Conservation (phyloP, 2,329 filamentous ascomycete species). For the Graphiopsis chlorocephala region DNA sequence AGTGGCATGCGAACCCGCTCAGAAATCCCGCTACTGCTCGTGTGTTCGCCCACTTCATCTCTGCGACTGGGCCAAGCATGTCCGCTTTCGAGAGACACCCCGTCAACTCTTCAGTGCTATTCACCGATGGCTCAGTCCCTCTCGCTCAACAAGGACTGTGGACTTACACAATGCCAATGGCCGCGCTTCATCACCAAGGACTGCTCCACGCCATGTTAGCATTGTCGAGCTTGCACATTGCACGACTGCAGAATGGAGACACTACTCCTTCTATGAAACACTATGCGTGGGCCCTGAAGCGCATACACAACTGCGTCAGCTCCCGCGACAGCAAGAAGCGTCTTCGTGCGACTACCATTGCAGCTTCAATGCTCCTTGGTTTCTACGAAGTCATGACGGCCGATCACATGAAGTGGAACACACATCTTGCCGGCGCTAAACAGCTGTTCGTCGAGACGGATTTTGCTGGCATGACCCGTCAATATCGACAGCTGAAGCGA, state of each 20-base stretch:
- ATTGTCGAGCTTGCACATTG: conserved; percentile 80
- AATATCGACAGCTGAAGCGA: conserved; percentile 65
- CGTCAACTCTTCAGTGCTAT: conserved; percentile 66
- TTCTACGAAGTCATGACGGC: conserved; percentile 95
- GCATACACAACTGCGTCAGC: conserved; percentile 72
- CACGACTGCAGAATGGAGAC: conserved; percentile 71
- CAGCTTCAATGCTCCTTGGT: conserved; percentile 78
- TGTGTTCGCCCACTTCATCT: conserved; percentile 89
- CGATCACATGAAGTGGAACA: conserved; percentile 94
- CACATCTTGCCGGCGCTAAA: conserved; percentile 80
- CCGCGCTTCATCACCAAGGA: conserved; percentile 80
- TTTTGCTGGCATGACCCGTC: conserved; percentile 67
- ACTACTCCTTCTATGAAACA: conserved; percentile 83
- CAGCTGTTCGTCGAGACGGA: conserved; percentile 82
- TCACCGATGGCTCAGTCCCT: conserved; percentile 60
- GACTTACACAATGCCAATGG: conserved; percentile 77
- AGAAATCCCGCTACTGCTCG: conserved; percentile 76
- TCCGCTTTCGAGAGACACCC: conserved; percentile 85
- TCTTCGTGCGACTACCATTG: conserved; percentile 76
- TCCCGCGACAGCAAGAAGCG: conserved; percentile 58
- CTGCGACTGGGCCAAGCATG: conserved; percentile 79
- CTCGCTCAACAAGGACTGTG: conserved; percentile 60
- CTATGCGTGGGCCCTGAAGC: conserved; percentile 79
- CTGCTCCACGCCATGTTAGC: conserved; percentile 89
- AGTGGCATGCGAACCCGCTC: conserved; percentile 60